Evolutionary conservation across 352 stramenopile genomes (phyloP), one percentile per base, ranked within the genome.

Genomic region (Thraustochytrium sp.): DNA sequence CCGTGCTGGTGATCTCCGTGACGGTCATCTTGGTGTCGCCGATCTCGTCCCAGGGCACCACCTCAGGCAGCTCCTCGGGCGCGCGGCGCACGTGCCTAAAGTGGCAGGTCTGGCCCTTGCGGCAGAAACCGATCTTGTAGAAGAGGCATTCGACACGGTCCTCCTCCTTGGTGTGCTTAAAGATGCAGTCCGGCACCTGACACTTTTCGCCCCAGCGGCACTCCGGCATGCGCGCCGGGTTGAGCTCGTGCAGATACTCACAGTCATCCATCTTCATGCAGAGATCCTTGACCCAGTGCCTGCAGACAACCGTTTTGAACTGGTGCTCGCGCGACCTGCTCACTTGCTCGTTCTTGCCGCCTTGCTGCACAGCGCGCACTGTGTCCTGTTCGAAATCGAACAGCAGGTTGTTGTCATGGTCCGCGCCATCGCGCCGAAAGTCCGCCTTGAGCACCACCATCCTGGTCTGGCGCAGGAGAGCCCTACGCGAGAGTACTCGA

Each of bases 241-340:
- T 94, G 86, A 97, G 98, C 87, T 96, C 92, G 85, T 98, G 95
- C 65, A 98, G 86, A 85, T 98, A 98, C 88, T 98, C 95, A 86
- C 95, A 99, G 74, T 94, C 95, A 84, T 97, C 93, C 54, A 95
- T 96, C 84, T 98, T 98, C 95, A 98, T 98, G 87, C 96, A 99
- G 40, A 99, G 89, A 85, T 95, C 95, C 77, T 94, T 92, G 63
- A 99, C 90, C 95, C 95, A 99, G 87, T 99, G 96, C 82, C 95
- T 93, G 87, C 96, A 99, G 37, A 99, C 96, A 61, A 99, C 94
- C 0, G 94, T 99, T 54, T 95, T 87, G 74, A 72, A 87, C 29
- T n/a, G 77, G 34, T 56, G 46, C 53, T 84, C 82, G 37, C 51
- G 62, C 74, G 85, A 59, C 55, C 75, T 75, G 38, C 65, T 48